Evolutionary conservation across 208 protist genomes (phyloP), one percentile per base, ranked within the genome.

Genomic region (Crithidia mellificae): DNA sequence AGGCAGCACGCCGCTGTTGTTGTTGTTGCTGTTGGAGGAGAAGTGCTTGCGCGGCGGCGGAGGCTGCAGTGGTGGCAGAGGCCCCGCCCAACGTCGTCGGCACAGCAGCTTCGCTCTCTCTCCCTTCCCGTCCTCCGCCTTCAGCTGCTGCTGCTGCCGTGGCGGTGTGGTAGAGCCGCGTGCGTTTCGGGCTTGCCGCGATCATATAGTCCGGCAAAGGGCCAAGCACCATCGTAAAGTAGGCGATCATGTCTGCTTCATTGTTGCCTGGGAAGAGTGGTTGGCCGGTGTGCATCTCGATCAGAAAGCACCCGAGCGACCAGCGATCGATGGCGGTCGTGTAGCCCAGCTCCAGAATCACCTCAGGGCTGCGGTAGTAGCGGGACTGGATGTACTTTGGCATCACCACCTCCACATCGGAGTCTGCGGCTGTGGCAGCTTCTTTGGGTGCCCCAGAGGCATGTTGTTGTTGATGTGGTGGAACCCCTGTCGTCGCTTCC

Each of bases 361-460:
- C 98, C 97, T 89, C 98, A 0, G 93, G 96, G 65, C 90, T 95
- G 72, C 99, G 98, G 80, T 99, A 99, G 83, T 98, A 99, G 73
- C 98, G 93, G 30, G 83, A 94, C 72, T 99, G 98, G 52, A 99
- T 99, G 85, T 99, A 99, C n/a, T n/a, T n/a, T n/a, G n/a, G n/a
- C n/a, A n/a, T n/a, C n/a, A n/a, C n/a, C n/a, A n/a, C n/a, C n/a
- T n/a, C n/a, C n/a, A n/a, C n/a, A n/a, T n/a, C n/a, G n/a, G n/a
- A n/a, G n/a, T n/a, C n/a, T n/a, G n/a, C n/a, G n/a, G n/a, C n/a
- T n/a, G n/a, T n/a, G n/a, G n/a, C n/a, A n/a, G n/a, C n/a, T n/a
- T n/a, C n/a, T n/a, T n/a, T n/a, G n/a, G n/a, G n/a, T n/a, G n/a
- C n/a, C n/a, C n/a, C n/a, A n/a, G n/a, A n/a, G n/a, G n/a, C n/a